Evolutionary conservation across 768 basidiomycete species (phyloP).

Genomic region (Stropharia rugosoannulata): DNA sequence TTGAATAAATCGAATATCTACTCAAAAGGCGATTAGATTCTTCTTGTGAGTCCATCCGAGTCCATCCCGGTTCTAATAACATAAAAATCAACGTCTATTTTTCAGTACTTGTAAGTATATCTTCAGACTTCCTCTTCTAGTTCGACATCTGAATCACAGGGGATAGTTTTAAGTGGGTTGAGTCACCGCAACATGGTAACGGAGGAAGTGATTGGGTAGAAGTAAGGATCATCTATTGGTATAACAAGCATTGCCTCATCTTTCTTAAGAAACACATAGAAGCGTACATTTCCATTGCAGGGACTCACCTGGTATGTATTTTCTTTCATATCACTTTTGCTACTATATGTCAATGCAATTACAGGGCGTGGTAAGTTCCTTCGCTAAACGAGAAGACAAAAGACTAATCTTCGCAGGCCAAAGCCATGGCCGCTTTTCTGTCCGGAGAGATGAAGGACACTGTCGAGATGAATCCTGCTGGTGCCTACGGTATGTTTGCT

Average conservation of each 20-base stretch:
- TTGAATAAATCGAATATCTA: background rate
- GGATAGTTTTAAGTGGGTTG: conserved; percentile 92
- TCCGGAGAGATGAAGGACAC: conserved; percentile 97
- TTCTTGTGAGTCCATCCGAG: conserved; percentile 42
- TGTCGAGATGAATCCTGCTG: conserved; percentile 80
- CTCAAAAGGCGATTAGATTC: conserved; percentile 27
- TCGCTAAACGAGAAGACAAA: background rate
- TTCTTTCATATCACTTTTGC: background rate
- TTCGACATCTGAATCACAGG: conserved; percentile 3
- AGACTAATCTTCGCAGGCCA: conserved; percentile 48
- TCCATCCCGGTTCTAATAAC: background rate
- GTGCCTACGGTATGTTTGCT: conserved; percentile 60
- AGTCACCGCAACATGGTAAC: conserved; percentile 76
- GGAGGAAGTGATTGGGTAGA: conserved; percentile 93
- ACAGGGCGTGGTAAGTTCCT: conserved; percentile 68
- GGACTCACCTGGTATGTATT: conserved; percentile 73
- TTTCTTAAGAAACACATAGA: conserved; percentile 73
- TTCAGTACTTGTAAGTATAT: conserved; percentile 79
- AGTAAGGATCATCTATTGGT: conserved; percentile 35
- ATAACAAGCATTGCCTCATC: background rate
- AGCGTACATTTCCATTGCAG: conserved; percentile 80
- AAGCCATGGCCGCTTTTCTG: conserved; percentile 93
- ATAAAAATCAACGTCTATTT: background rate
- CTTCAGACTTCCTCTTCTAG: background rate
- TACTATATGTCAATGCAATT: background rate